A percentile compares a stretch with the other conserved stretches of the same genome.
phyloP scores from a whole-genome alignment of 768 basidiomycete genomes.

The Trametes cubensis region DNA sequence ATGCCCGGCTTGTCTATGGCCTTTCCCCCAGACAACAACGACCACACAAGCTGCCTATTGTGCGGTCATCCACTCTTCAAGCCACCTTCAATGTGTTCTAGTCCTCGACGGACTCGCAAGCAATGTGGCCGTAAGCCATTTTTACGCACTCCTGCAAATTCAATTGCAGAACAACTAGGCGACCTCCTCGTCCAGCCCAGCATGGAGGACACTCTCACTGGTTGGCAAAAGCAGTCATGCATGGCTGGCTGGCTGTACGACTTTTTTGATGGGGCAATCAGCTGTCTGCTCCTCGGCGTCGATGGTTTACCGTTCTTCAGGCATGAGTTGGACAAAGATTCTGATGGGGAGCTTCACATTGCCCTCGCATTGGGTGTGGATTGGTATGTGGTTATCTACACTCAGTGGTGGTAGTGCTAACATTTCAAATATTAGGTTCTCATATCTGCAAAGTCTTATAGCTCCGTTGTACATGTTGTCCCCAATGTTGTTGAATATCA shows the following conservation, averaged over 20 bases:
- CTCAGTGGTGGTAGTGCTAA: too few species aligned
- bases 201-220: conserved; percentile 31
- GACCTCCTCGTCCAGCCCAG: conserved; percentile 26
- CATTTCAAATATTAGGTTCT: conserved; percentile 37
- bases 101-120: too few species aligned
- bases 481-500: conserved; percentile 38
- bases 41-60: background rate
- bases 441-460: conserved; percentile 39
- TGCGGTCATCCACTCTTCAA: conserved; percentile 3
- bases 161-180: conserved; percentile 22
- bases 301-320: conserved; percentile 37
- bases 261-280: conserved; percentile 36
- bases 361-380: conserved; percentile 36
- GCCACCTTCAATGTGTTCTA: too few species aligned
- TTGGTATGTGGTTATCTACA: conserved; percentile 33
- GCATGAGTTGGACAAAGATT: conserved; percentile 10
- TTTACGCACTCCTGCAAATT: conserved; percentile 13
- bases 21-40: background rate
- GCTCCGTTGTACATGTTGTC: conserved; percentile 39
- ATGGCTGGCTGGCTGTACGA: conserved; percentile 24
- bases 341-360: conserved; percentile 33
- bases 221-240: conserved; percentile 13
- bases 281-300: conserved; percentile 27
- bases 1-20: background rate
- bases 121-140: background rate